phyloP scores from a whole-genome alignment of 495 filamentous ascomycete genomes.

The Parathielavia hyrcaniae region DNA sequence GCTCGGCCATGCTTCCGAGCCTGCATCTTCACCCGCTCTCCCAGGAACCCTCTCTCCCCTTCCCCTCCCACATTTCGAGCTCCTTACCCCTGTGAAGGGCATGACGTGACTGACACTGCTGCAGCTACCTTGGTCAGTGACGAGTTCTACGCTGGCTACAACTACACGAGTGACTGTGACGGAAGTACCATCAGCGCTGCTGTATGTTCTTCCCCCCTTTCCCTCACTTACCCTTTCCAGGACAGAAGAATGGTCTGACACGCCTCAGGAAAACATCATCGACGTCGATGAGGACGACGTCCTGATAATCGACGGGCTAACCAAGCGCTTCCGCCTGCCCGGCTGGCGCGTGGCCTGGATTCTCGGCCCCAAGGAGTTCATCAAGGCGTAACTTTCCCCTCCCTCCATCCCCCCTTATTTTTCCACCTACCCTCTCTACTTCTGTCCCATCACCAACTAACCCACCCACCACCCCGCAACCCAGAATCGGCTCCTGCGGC shows the following conservation, averaged over 20 bases:
- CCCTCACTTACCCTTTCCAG: neutral
- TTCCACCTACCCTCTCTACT: neutral
- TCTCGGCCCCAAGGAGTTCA: constrained; percentile 91
- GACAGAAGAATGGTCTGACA: too few species aligned
- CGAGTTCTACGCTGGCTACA: constrained; percentile 95
- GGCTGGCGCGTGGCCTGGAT: constrained; percentile 98
- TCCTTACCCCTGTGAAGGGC: too few species aligned
- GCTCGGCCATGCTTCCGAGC: too few species aligned
- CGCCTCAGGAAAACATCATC: constrained; percentile 60
- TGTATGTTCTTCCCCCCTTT: constrained; percentile 11
- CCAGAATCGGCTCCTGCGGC: constrained; percentile 75
- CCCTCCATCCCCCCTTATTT: neutral
- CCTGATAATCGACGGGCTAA: constrained; percentile 90
- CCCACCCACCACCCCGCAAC: neutral
- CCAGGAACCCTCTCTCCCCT: too few species aligned
- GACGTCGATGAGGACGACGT: constrained; percentile 64
- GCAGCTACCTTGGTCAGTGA: constrained; percentile 82
- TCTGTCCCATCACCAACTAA: neutral
- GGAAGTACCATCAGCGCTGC: constrained; percentile 81
- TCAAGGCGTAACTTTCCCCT: constrained; percentile 59
- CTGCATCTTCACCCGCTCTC: too few species aligned
- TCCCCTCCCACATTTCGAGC: too few species aligned
- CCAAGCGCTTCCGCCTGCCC: constrained; percentile 92
- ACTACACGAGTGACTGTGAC: constrained; percentile 86
- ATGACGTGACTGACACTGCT: too few species aligned